Evolutionary conservation across 495 filamentous ascomycete species (phyloP), one percentile per base, ranked within the genome.

Genomic region (Tuber brumale): DNA sequence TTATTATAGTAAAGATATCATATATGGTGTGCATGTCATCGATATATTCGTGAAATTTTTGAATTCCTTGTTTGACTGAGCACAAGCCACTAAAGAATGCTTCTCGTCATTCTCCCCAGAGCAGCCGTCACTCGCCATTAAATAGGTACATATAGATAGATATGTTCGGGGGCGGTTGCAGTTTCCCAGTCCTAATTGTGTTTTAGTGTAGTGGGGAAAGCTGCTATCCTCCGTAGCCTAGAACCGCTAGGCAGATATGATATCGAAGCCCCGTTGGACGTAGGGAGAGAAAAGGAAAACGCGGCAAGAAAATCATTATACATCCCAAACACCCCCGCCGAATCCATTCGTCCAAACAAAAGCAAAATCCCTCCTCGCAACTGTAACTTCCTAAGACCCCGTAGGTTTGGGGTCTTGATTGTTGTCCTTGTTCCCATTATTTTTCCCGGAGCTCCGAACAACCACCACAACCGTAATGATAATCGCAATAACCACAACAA

Each of bases 401-500:
- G 46, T 57, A 37, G 72, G 74, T 37, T 77, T 46, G 3, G 57
- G 57, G 31, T 66, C 27, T 35, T 66, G 57, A 71, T 61, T 70
- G 37, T 75, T 71, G 18, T 66, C 42, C 6, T 41, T 51, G 37
- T 39, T 39, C 37, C 37, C 37, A 42, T 42, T 42, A n/a, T 51
- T 51, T 18, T 76, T 76, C 44, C 45, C 70, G 2, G 43, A 44
- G 44, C 66, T 72, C 69, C 45, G 77, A 45, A 79, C 31, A 12
- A 51, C 31, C 18, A 82, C 35, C 21, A 82, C 80, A 3, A 82
- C 76, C 16, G 76, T 77, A 51, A 83, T 42, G 76, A 87, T 81
- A 79, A 91, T 88, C 77, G 89, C 82, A 31, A 92, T 84, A n/a
- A 85, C 83, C 48, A 77, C 72, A n/a, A 83, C 69, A 75, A 88